Conservation (phyloP, 495 filamentous ascomycete genomes). For the Achaetomiella virescens region DNA sequence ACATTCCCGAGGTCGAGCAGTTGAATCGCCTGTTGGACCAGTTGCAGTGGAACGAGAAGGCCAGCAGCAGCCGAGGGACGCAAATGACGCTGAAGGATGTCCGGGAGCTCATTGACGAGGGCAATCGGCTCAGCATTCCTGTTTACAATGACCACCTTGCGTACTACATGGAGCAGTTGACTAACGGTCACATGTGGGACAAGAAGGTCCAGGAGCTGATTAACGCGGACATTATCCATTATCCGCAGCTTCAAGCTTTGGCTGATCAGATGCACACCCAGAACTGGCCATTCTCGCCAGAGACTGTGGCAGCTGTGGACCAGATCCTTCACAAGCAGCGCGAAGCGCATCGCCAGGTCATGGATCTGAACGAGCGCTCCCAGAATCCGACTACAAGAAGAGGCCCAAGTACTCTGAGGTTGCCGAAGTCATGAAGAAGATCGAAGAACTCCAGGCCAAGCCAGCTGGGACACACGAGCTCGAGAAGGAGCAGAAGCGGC, state of each 20-base stretch:
- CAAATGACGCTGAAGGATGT: conserved; percentile 71
- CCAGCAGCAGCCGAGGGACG: conserved; percentile 53
- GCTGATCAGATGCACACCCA: conserved; percentile 67
- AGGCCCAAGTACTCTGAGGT: conserved; percentile 89
- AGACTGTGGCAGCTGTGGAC: conserved; percentile 78
- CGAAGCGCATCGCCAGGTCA: conserved; percentile 83
- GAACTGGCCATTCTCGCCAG: conserved; percentile 70
- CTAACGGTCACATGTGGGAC: conserved; percentile 82
- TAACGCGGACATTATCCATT: conserved; percentile 80
- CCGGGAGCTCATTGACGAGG: conserved; percentile 67
- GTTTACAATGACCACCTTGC: conserved; percentile 69
- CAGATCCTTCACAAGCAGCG: conserved; percentile 93
- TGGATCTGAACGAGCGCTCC: conserved; percentile 70
- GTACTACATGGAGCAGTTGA: conserved; percentile 67
- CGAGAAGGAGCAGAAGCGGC: conserved; percentile 89
- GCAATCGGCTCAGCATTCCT: conserved; percentile 66
- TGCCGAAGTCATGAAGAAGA: conserved; percentile 75
- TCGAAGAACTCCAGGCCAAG: conserved; percentile 85
- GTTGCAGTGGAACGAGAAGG: conserved; percentile 82
- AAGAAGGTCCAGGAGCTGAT: conserved; percentile 90
- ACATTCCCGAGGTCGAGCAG: conserved; percentile 85
- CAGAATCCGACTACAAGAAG: conserved; percentile 65
- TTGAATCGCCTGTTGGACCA: conserved; percentile 76
- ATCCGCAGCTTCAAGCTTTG: conserved; percentile 87
- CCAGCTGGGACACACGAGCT: conserved; percentile 85